phyloP scores from a whole-genome alignment of 306 rosid species.

The Dicorynia guianensis region DNA sequence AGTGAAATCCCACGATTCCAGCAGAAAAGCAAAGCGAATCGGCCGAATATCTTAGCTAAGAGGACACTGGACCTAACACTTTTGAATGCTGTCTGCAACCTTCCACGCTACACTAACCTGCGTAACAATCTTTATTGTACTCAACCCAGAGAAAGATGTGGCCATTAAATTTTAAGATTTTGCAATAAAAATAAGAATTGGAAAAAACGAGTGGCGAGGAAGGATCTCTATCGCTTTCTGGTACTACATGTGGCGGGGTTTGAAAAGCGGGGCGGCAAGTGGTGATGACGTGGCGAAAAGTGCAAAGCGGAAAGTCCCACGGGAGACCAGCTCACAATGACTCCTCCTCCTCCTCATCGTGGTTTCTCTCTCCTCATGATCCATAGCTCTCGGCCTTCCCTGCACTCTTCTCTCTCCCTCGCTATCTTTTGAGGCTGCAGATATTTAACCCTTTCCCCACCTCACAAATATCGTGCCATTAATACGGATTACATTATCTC shows the following conservation, averaged over 20 bases:
- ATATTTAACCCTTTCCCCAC: slow-evolving; percentile 43
- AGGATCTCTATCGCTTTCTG: slow-evolving; percentile 13
- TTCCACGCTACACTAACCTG: slow-evolving; percentile 7
- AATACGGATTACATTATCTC: neutral
- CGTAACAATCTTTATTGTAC: neutral
- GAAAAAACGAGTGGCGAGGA: slow-evolving; percentile 48
- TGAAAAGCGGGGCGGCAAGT: slow-evolving; percentile 48
- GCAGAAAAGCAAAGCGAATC: no score
- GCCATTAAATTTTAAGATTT: slow-evolving; percentile 19
- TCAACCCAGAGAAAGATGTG: slow-evolving; percentile 37
- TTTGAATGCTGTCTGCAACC: slow-evolving; percentile 9
- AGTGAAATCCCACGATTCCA: no score
- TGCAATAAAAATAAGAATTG: neutral
- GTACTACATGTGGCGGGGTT: slow-evolving; percentile 32
- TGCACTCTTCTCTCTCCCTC: no score
- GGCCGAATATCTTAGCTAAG: no score
- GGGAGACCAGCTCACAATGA: neutral
- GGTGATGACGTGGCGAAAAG: slow-evolving; percentile 58
- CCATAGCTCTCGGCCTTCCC: slow-evolving; percentile 45
- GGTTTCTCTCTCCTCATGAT: slow-evolving; percentile 29
- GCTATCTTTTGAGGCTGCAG: slow-evolving; percentile 23
- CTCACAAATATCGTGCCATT: slow-evolving; percentile 37
- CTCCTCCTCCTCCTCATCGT: neutral
- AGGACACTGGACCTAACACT: slow-evolving; percentile 1
- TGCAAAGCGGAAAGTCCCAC: slow-evolving; percentile 37